Evolutionary conservation across 208 protist species (phyloP).

Genomic region (Giardia duodenalis): DNA sequence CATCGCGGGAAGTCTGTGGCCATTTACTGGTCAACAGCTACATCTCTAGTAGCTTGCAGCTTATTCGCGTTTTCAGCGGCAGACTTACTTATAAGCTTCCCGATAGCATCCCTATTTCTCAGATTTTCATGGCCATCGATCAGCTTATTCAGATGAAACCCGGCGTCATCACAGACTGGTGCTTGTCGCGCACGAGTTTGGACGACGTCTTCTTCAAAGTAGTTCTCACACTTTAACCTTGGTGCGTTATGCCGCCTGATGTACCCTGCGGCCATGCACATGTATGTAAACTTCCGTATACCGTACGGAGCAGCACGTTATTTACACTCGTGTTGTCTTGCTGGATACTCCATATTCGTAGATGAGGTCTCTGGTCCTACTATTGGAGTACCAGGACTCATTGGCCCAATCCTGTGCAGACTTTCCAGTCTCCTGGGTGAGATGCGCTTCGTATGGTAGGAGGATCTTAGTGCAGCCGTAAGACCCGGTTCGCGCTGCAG

Average conservation of each 20-base stretch:
- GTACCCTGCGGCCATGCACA: too few relatives aligned
- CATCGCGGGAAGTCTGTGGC: too few relatives aligned
- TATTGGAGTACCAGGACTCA: neutral
- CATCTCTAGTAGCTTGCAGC: neutral
- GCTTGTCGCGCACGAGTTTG: neutral
- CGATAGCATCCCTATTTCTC: neutral
- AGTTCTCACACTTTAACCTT: neutral
- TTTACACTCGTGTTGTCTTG: too few relatives aligned
- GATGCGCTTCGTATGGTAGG: neutral
- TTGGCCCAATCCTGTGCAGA: neutral
- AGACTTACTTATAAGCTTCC: neutral
- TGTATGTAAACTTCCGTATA: too few relatives aligned
- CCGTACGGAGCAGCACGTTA: too few relatives aligned
- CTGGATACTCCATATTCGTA: neutral
- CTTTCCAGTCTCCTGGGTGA: neutral
- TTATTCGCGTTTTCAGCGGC: neutral
- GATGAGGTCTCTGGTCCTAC: neutral
- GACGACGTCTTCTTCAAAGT: neutral
- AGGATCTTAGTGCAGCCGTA: neutral
- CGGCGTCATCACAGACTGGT: neutral
- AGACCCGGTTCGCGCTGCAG: neutral
- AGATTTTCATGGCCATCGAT: neutral
- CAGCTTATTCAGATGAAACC: neutral
- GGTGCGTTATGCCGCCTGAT: neutral
- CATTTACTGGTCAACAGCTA: neutral